These are phyloP conservation scores for Guadua angustifolia DNA, from an alignment of 176 grass and related monocot genomes.

Conservation along the genomic window DNA sequence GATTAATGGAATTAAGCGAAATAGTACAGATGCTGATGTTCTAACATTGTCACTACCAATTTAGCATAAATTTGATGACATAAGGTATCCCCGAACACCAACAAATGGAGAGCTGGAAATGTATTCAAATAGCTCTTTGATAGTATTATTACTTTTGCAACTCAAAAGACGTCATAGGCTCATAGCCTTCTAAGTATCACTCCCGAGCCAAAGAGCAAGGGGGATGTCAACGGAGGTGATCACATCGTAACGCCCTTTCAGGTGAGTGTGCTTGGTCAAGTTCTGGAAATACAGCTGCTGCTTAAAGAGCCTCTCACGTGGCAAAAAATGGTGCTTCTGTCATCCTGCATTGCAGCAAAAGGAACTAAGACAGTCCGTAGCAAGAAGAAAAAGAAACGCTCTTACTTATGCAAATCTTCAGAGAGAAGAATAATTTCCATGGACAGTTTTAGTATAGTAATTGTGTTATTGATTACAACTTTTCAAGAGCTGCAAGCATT, in stretches of 20 bases:
- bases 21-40: background rate
- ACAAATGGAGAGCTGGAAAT: background rate
- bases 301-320: too few relatives aligned
- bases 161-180: conserved; percentile 1
- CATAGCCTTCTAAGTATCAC: conserved; percentile 3
- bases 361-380: too few relatives aligned
- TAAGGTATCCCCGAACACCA: conserved; percentile 21
- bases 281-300: conserved; percentile 60
- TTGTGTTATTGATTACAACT: too few relatives aligned
- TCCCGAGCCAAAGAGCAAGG: conserved; percentile 34
- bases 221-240: conserved; percentile 69
- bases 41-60: too few relatives aligned
- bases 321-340: too few relatives aligned
- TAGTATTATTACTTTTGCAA: conserved; percentile 40
- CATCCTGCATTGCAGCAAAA: too few relatives aligned
- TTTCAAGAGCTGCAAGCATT: too few relatives aligned
- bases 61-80: background rate
- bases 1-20: background rate
- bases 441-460: too few relatives aligned
- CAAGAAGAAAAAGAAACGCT: too few relatives aligned
- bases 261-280: conserved; percentile 61
- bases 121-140: conserved; percentile 1
- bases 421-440: too few relatives aligned
- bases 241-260: conserved; percentile 62
- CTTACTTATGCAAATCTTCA: too few relatives aligned